These are phyloP conservation scores for Alternaria triticimaculans DNA, from an alignment of 2,329 filamentous ascomycete genomes.

Conservation along the genomic window DNA sequence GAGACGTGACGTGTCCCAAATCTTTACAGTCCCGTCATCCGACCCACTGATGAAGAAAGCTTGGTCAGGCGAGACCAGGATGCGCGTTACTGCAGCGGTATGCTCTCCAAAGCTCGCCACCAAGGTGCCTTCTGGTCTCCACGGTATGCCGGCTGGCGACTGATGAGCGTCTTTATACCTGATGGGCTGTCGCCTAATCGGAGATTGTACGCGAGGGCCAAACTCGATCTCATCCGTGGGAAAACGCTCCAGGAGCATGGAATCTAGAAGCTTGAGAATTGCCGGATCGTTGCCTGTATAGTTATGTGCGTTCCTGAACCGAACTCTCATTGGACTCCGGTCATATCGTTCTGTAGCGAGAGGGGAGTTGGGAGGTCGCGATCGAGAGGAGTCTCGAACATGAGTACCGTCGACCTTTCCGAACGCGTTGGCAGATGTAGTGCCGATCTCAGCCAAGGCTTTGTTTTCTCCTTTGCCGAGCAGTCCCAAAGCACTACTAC, in stretches of 20 bases:
- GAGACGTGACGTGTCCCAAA: constrained; percentile 90
- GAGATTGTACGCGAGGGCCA: constrained; percentile 78
- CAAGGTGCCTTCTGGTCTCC: constrained; percentile 83
- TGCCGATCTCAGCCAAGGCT: constrained; percentile 69
- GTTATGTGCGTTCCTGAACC: constrained; percentile 73
- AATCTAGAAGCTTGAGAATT: constrained; percentile 72
- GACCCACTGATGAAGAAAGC: constrained; percentile 93
- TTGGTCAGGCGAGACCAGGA: constrained; percentile 86
- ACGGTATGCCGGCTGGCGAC: constrained; percentile 63
- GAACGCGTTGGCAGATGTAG: constrained; percentile 68
- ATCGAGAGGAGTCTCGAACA: constrained; percentile 38
- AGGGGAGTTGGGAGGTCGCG: constrained; percentile 37
- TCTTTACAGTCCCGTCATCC: constrained; percentile 86
- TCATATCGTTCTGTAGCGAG: constrained; percentile 42
- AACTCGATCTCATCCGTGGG: constrained; percentile 69
- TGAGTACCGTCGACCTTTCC: constrained; percentile 66
- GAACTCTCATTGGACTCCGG: constrained; percentile 47
- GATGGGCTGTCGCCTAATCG: constrained; percentile 62
- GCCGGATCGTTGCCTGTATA: constrained; percentile 79
- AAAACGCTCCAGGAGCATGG: constrained; percentile 76
- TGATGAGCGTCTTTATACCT: constrained; percentile 61
- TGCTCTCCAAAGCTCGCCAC: constrained; percentile 92
- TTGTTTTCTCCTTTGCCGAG: constrained; percentile 66
- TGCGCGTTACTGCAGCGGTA: constrained; percentile 77
- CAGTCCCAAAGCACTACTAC: constrained; percentile 65